Conservation (phyloP, 352 stramenopile genomes). For the Phytophthora fragariaefolia region DNA sequence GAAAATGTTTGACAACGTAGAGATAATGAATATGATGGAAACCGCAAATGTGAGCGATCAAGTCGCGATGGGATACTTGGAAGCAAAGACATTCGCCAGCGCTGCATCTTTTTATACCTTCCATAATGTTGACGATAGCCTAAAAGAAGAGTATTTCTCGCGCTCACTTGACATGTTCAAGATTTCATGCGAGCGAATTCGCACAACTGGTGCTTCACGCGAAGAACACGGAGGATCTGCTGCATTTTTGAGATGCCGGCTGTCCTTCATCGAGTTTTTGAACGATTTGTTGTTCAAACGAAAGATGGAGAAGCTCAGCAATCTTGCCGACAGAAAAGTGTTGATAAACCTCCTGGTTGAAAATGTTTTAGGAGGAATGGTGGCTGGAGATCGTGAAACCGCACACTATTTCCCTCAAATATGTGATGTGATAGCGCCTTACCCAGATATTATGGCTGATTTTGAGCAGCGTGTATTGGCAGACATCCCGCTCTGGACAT, state of each 20-base stretch:
- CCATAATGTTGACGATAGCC: conserved; percentile 39
- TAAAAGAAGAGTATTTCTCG: conserved; percentile 63
- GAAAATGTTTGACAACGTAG: conserved; percentile 85
- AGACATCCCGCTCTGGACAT: conserved; percentile 80
- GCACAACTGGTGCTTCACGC: neutral
- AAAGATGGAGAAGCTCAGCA: conserved; percentile 41
- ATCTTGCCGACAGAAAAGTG: conserved; percentile 46
- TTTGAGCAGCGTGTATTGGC: conserved; percentile 57
- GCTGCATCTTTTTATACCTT: conserved; percentile 71
- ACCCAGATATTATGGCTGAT: conserved; percentile 46
- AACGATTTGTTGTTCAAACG: conserved; percentile 63
- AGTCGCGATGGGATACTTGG: conserved; percentile 62
- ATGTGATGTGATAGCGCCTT: conserved; percentile 66
- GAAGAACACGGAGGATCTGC: neutral
- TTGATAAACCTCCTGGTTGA: conserved; percentile 57
- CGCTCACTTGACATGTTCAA: conserved; percentile 72
- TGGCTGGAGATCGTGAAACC: conserved; percentile 63
- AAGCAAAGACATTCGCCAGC: conserved; percentile 72
- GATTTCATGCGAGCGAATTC: conserved; percentile 40
- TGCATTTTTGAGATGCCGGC: conserved; percentile 49
- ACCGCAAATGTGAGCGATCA: conserved; percentile 47
- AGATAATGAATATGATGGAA: conserved; percentile 77
- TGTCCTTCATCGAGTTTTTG: conserved; percentile 79
- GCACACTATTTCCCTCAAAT: conserved; percentile 80
- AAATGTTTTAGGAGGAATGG: conserved; percentile 75